Percentiles rank a stretch among this genome's conserved stretches.
Evolutionary conservation across 768 basidiomycete species (phyloP).

Genomic region (Tulasnella sp.): DNA sequence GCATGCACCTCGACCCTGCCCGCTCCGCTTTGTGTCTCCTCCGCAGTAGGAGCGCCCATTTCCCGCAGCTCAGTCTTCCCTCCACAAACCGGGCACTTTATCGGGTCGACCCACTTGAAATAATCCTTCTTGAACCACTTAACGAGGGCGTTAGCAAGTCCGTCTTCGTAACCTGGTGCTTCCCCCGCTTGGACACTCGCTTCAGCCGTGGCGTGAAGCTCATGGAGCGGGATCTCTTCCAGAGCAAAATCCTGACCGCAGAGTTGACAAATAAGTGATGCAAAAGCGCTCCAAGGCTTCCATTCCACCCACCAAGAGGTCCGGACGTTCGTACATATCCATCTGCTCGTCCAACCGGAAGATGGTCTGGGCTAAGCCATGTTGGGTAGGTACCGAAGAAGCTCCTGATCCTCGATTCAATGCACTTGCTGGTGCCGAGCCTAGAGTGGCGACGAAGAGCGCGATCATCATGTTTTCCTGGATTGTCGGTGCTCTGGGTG

Average conservation of each 20-base stretch:
- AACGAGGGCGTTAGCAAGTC: conserved; percentile 39
- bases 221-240: conserved; percentile 34
- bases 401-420: not conserved
- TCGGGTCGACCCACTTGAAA: conserved; percentile 45
- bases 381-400: not conserved
- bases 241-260: conserved; percentile 33
- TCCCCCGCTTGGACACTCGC: conserved; percentile 25
- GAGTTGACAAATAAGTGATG: not conserved
- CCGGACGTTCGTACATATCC: conserved; percentile 34
- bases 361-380: conserved; percentile 25
- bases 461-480: conserved; percentile 5
- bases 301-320: conserved; percentile 30
- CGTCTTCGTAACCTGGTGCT: conserved; percentile 37
- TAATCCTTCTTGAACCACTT: conserved; percentile 43
- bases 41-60: conserved; percentile 32
- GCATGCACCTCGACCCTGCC: conserved; percentile 41
- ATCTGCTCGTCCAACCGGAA: conserved; percentile 33
- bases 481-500: not conserved
- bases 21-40: conserved; percentile 39
- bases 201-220: conserved; percentile 34
- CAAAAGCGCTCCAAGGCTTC: not conserved
- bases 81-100: conserved; percentile 39
- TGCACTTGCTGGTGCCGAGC: not conserved
- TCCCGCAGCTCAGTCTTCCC: conserved; percentile 34
- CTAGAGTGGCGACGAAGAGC: conserved; percentile 17